Evolutionary conservation across 139 green algal species (phyloP).

Genomic region (Chlamydomonas eustigma): DNA sequence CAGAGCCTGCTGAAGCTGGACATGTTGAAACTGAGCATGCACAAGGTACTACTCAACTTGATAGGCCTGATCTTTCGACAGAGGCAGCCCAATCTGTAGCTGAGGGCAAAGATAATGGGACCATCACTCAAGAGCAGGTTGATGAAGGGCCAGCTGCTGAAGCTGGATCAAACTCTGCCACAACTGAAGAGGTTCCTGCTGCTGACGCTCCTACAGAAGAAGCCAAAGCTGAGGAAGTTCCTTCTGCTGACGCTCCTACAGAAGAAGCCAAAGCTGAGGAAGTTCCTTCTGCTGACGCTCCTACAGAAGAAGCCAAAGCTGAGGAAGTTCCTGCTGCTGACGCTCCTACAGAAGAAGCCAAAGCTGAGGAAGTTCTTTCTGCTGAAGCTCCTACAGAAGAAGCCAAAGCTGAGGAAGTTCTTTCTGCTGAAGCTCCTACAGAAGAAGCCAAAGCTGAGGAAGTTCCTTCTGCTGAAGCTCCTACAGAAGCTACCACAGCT

Average conservation of each 20-base stretch:
- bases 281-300: neutral
- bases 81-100: slow-evolving; percentile 11
- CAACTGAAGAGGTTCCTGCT: slow-evolving; percentile 2
- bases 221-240: neutral
- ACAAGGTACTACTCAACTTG: too few species aligned
- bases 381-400: neutral
- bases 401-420: too few species aligned
- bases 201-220: slow-evolving; percentile 6
- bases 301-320: neutral
- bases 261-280: slow-evolving; percentile 2
- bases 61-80: too few species aligned
- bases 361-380: neutral
- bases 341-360: neutral
- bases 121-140: neutral
- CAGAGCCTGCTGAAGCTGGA: neutral
- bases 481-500: neutral
- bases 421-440: neutral
- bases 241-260: neutral
- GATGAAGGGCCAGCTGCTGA: neutral
- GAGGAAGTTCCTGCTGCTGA: neutral
- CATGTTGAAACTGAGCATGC: neutral
- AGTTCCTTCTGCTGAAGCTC: neutral
- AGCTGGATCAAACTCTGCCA: neutral
- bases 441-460: neutral
- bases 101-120: too few species aligned